Conservation (phyloP, 805 yeast species). For the Schwanniomyces polymorphus region DNA sequence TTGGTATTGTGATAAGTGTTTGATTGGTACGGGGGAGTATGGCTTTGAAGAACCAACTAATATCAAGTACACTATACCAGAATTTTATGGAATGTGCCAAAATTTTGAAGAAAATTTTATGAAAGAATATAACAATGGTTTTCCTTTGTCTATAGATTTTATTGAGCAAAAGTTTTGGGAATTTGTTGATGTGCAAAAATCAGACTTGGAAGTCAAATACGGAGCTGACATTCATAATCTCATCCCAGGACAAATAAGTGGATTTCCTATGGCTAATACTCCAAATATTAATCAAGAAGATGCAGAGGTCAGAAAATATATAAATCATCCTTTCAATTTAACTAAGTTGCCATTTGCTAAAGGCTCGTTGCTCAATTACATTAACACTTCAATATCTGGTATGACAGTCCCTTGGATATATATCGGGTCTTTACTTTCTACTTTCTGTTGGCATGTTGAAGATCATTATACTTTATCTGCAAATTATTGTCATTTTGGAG, state of each 20-base stretch:
- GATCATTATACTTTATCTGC: slow-evolving; percentile 92
- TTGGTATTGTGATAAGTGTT: slow-evolving; percentile 84
- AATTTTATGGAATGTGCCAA: slow-evolving; percentile 59
- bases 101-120: slow-evolving; percentile 48
- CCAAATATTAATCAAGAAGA: slow-evolving; percentile 17
- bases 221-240: slow-evolving; percentile 84
- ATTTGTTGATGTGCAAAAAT: slow-evolving; percentile 36
- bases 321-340: slow-evolving; percentile 71
- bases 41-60: slow-evolving; percentile 75
- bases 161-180: slow-evolving; percentile 74
- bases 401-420: slow-evolving; percentile 97
- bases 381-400: slow-evolving; percentile 75
- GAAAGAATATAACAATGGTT: slow-evolving; percentile 23
- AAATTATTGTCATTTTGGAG: slow-evolving; percentile 89
- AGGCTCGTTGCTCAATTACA: slow-evolving; percentile 68
- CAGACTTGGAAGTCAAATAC: slow-evolving; percentile 63
- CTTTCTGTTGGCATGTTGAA: slow-evolving; percentile 97
- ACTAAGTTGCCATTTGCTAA: slow-evolving; percentile 68
- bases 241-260: slow-evolving; percentile 65
- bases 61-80: slow-evolving; percentile 51
- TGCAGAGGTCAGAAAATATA: slow-evolving; percentile 30
- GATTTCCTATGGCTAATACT: slow-evolving; percentile 58
- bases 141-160: slow-evolving; percentile 38
- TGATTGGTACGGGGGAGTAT: slow-evolving; percentile 84
- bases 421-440: slow-evolving; percentile 83